Base-by-base conservation (phyloP, 164 flowering plant genomes). In the Paratinospora sagittata region DNA sequence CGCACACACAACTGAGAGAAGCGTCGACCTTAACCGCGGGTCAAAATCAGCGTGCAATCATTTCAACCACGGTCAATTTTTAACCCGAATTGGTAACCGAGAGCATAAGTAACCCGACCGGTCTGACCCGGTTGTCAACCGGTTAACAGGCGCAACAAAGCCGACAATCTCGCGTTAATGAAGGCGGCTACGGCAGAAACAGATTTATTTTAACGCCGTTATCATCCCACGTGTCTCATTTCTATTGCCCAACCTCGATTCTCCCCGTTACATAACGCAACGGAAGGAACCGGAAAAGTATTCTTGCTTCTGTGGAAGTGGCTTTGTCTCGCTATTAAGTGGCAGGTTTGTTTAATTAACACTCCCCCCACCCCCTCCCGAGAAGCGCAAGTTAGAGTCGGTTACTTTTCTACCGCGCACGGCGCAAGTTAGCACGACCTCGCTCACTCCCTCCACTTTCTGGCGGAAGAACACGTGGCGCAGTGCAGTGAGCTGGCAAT, bases 321-420 rank as follows among this genome's bases (percentile, higher is more conserved):
- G 61, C 61, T 55, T 79, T 87, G 90, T 85, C 87, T 86, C 78
- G 85, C 79, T 78, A 74, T 75, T 80, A 78, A 84, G 83, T 78
- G 77, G 84, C 88, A 87, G 79, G 80, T n/a, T 47, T 17, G 74
- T 33, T 23, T 19, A 6, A 11, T 73, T 61, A 73, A 70, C 74
- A 43, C 69, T 57, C 4, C 9, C 45, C 9, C 4, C 1, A 8
- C 9, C 45, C 9, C 45, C n/a, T n/a, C 8, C 26, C 19, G 9
- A 0, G n/a, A 3, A 8, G 24, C 24, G 61, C 14, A 21, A n/a
- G 24, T 55, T 55, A 55, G 21, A 23, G 8, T 8, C 8, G 10
- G 61, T 55, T 55, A n/a, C 24, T 55, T 55, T 55, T 19, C 24
- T 55, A 19, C 10, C 23, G 24, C 1, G 61, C 24, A 55, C 10